Evolutionary conservation across 306 rosid genomes (phyloP).

Genomic region (Carpinus fangiana): DNA sequence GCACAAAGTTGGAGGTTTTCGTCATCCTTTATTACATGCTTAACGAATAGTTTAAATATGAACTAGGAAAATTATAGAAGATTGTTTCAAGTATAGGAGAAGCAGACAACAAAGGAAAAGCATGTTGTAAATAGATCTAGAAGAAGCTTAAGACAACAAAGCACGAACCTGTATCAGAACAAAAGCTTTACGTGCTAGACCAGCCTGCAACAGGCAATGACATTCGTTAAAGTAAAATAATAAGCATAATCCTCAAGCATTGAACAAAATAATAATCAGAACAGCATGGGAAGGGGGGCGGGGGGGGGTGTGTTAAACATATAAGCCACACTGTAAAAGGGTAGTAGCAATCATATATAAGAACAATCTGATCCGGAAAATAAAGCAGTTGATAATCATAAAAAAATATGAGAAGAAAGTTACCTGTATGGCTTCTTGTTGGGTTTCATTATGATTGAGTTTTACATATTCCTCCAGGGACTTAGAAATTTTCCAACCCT

Average conservation of each 20-base stretch:
- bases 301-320: not conserved
- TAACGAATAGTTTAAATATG: not conserved
- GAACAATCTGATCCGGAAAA: conserved; percentile 2
- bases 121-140: conserved; percentile 21
- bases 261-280: conserved; percentile 1
- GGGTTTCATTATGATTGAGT: conserved; percentile 70
- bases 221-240: conserved; percentile 23
- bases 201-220: conserved; percentile 66
- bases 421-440: conserved; percentile 81
- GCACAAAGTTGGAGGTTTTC: not conserved
- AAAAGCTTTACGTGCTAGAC: conserved; percentile 85
- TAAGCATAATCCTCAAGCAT: conserved; percentile 4
- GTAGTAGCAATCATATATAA: not conserved
- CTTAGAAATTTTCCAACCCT: conserved; percentile 76
- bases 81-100: not conserved
- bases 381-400: conserved; percentile 7
- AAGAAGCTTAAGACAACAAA: conserved; percentile 11
- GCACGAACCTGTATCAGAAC: conserved; percentile 84
- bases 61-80: not conserved
- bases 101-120: conserved; percentile 15
- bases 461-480: conserved; percentile 64
- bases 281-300: not conserved
- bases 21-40: not conserved
- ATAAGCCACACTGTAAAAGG: not conserved
- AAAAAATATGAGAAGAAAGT: conserved; percentile 25